Evolutionary conservation across 768 basidiomycete genomes (phyloP), one percentile per base, ranked within the genome.

Genomic region (Paxillus ammoniavirescens): DNA sequence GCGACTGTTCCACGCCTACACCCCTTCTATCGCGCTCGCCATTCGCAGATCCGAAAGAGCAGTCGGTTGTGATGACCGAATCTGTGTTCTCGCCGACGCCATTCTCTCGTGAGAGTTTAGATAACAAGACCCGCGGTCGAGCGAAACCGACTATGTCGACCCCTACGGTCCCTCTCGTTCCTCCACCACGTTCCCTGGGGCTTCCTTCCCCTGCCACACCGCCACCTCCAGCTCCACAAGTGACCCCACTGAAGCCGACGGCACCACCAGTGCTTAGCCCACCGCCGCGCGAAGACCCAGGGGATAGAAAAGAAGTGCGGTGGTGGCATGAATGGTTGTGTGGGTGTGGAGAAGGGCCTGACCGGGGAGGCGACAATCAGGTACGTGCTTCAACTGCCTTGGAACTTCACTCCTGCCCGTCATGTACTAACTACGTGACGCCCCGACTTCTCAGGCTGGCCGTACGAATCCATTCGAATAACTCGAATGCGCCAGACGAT

Each of bases 251-350:
- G 17, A 73, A 70, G 47, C 69, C 74, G 0, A 70, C 69, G n/a
- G 67, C 75, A 2, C 54, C 48, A 26, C 72, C 68, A 0, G 57
- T 50, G 56, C 54, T 72, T 43, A 54, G 64, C 41, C 66, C 71
- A 15, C 66, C 69, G 4, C 59, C 53, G 9, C 61, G 42, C 33
- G 17, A 42, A 35, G 53, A 66, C 17, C 53, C 57, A 5, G 59
- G 68, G n/a, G 71, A 68, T 36, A 63, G 57, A 26, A 71, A 70
- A 41, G 72, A 76, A 47, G 74, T 76, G 4, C 72, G 80, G 55
- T 91, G 89, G 89, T 91, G 89, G 89, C 89, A 89, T 64, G 89
- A 91, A 31, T 90, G 89, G 88, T 66, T 91, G 56, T 91, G 89
- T 66, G 89, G 89, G 12, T 89, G 88, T 59, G 75, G 82, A 15